Base-by-base conservation (phyloP, 306 rosid species). In the Biancaea sappan region DNA sequence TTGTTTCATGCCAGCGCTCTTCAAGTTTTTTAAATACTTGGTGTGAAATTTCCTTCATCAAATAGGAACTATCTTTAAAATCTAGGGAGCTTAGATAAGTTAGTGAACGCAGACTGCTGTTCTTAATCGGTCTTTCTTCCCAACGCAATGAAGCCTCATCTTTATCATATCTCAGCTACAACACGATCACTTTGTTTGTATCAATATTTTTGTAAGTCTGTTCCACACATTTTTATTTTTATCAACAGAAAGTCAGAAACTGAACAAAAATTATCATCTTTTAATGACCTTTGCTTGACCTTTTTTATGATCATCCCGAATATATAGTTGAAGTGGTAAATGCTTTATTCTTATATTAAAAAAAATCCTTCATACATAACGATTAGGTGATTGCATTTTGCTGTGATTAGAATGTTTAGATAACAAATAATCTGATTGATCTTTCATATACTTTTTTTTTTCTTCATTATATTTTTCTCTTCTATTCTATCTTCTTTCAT, bases 401-500 rank as follows among this genome's bases (percentile, higher is more conserved):
- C 8, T 59, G 13, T 59, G 8, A 46, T 63, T n/a, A 10, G 66
- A 64, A 35, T 25, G 9, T 53, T 53, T 71, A 9, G 18, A 15
- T 51, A 8, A 19, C 66, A 5, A 24, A 44, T 41, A 10, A 28
- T 44, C 56, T 14, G 62, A 16, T 63, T 69, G 77, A 21, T 46
- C 59, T 53, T 32, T 60, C 60, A 52, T 28, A 5, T 19, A 9
- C 18, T 22, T 41, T 61, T 29, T 48, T 77, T 60, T n/a, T n/a
- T n/a, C n/a, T 19, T 46, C 14, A 14, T 38, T 29, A 1, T 16
- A 16, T 46, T 13, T 56, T 75, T 41, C 2, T 51, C 15, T 12
- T 12, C 16, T 64, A 70, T 71, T 50, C 19, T 48, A 24, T 75
- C 21, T 74, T 53, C 69, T 63, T 29, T 48, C 22, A 28, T 28